Evolutionary conservation across 768 basidiomycete species (phyloP), one percentile per base, ranked within the genome.

Genomic region (Scleroderma bovista): DNA sequence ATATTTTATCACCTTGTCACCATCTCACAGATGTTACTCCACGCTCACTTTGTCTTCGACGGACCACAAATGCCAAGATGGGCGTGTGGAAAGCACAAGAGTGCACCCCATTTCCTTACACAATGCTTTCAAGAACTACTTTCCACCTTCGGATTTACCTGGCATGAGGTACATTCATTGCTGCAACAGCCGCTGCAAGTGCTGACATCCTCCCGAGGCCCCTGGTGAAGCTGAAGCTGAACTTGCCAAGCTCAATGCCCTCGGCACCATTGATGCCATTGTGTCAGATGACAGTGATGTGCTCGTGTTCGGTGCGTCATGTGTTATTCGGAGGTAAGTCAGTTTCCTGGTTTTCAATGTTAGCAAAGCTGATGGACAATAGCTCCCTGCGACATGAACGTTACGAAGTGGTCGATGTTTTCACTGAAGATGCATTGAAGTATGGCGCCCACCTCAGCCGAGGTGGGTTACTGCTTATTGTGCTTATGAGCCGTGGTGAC

Each of bases 41-140:
- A 36, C 12, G n/a, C 34, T 13, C 34, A 36, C 13, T 36, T 80
- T 57, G 74, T 80, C 0, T 79, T 80, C 52, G 75, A 81, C 60
- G 78, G 78, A 0, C 66, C 70, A 0, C 41, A 65, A n/a, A 66
- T 75, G 32, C 77, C 78, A 12, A 39, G 49, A 5, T 51, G 64
- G 31, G 79, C 79, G 60, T 66, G 73, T 6, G 66, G 69, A 36
- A 69, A 68, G 47, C 47, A 57, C 34, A 48, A 53, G 43, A 54
- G 54, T 51, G 57, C 63, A 58, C 56, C 70, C 56, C 56, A 64
- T 44, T 67, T 61, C 59, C 42, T 69, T 13, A 57, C 52, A 5
- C 20, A 46, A 13, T 62, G 52, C 26, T 29, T 29, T 29, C 26
- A 29, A 29, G 26, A 29, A 29, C 9, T 29, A 29, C 26, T 29